Percentiles rank a stretch among this genome's conserved stretches.
These are phyloP conservation scores for Fusarium globosum DNA, from an alignment of 2,329 filamentous ascomycete genomes.

Conservation along the genomic window DNA sequence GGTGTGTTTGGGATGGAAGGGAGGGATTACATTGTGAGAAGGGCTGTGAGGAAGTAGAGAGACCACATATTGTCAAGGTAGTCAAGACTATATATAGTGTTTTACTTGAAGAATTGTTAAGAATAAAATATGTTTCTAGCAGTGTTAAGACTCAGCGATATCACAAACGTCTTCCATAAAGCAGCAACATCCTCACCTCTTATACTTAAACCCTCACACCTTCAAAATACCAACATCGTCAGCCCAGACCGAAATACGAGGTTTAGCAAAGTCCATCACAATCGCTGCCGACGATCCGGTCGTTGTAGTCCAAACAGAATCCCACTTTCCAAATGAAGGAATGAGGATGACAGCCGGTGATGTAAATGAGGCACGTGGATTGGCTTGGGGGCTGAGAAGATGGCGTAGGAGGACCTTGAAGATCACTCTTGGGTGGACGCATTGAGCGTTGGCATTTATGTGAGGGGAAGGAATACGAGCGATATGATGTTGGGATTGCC, in stretches of 20 bases:
- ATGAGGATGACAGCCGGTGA: constrained; percentile 1
- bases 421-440: constrained; percentile 14
- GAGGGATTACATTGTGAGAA: constrained; percentile 17
- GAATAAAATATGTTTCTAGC: neutral
- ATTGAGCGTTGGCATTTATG: neutral
- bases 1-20: neutral
- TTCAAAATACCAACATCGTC: neutral
- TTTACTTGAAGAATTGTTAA: neutral
- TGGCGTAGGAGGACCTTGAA: constrained; percentile 1
- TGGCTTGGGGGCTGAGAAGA: constrained; percentile 13
- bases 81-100: neutral
- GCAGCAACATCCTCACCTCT: neutral
- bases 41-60: constrained; percentile 1
- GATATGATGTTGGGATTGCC: neutral
- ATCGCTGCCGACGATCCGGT: neutral
- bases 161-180: neutral
- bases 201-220: neutral
- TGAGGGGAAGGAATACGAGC: constrained; percentile 22
- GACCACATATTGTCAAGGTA: constrained; percentile 19
- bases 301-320: neutral
- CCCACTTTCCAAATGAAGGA: neutral
- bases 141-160: neutral
- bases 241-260: constrained; percentile 7
- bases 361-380: constrained; percentile 16
- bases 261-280: neutral